phyloP scores from a whole-genome alignment of 2,329 filamentous ascomycete species.

The Penicillium sp. region DNA sequence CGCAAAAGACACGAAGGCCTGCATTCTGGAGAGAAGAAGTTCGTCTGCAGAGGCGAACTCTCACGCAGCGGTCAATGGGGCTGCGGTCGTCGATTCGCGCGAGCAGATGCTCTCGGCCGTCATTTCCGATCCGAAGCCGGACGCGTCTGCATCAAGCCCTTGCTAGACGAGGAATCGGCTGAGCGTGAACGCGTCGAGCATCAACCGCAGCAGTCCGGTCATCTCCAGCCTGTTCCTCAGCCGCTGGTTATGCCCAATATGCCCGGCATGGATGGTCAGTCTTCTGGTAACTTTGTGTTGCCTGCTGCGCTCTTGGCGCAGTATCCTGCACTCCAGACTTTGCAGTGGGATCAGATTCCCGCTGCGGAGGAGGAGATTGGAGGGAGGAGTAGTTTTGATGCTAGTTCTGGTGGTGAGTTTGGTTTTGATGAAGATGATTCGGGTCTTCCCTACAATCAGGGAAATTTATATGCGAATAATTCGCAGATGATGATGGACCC shows the following conservation, averaged over 20 bases:
- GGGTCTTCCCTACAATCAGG: constrained; percentile 26
- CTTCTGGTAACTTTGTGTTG: constrained; percentile 66
- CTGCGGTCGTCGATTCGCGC: constrained; percentile 87
- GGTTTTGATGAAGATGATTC: constrained; percentile 47
- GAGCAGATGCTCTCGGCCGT: constrained; percentile 88
- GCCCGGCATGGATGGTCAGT: constrained; percentile 60
- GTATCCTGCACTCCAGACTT: constrained; percentile 86
- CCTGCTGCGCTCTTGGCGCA: constrained; percentile 86
- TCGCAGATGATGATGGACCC: constrained; percentile 34
- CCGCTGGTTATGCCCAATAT: constrained; percentile 64
- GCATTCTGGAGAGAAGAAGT: constrained; percentile 97
- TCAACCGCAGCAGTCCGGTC: constrained; percentile 62
- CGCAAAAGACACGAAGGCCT: constrained; percentile 95
- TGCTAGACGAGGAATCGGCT: constrained; percentile 88
- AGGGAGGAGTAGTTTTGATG: constrained; percentile 57
- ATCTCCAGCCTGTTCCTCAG: constrained; percentile 59
- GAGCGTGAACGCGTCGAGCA: constrained; percentile 78
- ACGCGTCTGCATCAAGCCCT: constrained; percentile 93
- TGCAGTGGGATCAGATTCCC: constrained; percentile 82
- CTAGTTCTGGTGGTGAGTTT: constrained; percentile 46
- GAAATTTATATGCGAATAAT: constrained; percentile 33
- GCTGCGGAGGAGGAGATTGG: constrained; percentile 66
- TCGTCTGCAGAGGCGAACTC: constrained; percentile 90
- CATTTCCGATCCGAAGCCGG: constrained; percentile 97
- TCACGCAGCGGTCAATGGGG: constrained; percentile 85